phyloP scores from a whole-genome alignment of 208 protist genomes.

The Acanthamoeba comandoni region DNA sequence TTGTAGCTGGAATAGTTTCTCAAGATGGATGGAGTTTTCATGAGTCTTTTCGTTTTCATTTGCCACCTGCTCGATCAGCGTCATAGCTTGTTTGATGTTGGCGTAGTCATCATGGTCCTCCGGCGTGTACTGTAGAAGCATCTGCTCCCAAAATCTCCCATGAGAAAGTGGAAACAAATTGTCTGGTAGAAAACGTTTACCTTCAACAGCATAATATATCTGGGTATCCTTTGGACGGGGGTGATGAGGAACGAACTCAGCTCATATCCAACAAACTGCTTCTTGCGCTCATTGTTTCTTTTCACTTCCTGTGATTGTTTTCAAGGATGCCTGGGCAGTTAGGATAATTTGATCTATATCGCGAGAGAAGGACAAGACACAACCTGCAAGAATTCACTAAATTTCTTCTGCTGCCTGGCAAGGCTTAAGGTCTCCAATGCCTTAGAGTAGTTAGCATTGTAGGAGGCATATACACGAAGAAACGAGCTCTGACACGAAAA shows the following conservation, averaged over 20 bases:
- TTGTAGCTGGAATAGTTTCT: slow-evolving; percentile 37
- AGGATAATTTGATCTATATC: neutral
- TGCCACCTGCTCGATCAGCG: slow-evolving; percentile 39
- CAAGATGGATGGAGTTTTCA: slow-evolving; percentile 36
- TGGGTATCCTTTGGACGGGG: slow-evolving; percentile 55
- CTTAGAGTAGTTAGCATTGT: slow-evolving; percentile 65
- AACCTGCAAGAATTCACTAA: slow-evolving; percentile 52
- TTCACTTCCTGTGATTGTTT: neutral
- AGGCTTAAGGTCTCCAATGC: slow-evolving; percentile 29
- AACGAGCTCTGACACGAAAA: slow-evolving; percentile 54
- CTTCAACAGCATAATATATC: slow-evolving; percentile 50
- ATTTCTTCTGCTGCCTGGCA: slow-evolving; percentile 45
- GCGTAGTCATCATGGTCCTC: slow-evolving; percentile 63
- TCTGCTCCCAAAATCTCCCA: neutral
- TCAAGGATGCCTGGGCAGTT: neutral
- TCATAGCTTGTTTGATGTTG: slow-evolving; percentile 35
- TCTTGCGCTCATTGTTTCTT: slow-evolving; percentile 38
- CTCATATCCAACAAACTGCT: slow-evolving; percentile 63
- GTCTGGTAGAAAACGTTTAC: neutral
- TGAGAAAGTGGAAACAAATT: neutral
- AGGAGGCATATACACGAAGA: slow-evolving; percentile 52
- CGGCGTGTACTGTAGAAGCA: slow-evolving; percentile 46
- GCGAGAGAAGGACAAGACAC: neutral
- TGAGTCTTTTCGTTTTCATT: slow-evolving; percentile 62
- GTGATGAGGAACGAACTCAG: slow-evolving; percentile 73